phyloP scores from a whole-genome alignment of 768 basidiomycete species.

The Cantharellus cinnabarinus region DNA sequence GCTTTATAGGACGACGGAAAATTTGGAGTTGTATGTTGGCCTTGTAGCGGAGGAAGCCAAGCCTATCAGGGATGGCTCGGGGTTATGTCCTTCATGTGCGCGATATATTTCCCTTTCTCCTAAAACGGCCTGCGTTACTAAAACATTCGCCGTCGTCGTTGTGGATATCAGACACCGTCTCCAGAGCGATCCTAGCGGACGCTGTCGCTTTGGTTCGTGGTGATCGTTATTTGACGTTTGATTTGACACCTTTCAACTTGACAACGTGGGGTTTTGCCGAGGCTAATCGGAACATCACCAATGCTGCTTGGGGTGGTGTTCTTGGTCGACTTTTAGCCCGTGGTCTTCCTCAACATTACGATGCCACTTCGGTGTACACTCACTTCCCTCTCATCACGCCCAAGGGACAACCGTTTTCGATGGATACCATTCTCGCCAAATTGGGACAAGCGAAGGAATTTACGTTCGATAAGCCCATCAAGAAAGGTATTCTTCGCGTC shows the following conservation, averaged over 20 bases:
- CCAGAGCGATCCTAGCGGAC: slow-evolving; percentile 53
- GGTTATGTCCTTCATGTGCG: slow-evolving; percentile 66
- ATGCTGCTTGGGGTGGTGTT: slow-evolving; percentile 41
- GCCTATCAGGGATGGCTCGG: slow-evolving; percentile 40
- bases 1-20: slow-evolving; percentile 53
- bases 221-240: slow-evolving; percentile 58
- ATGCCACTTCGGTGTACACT: slow-evolving; percentile 50
- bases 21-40: slow-evolving; percentile 57
- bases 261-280: slow-evolving; percentile 64
- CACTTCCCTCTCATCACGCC: slow-evolving; percentile 86
- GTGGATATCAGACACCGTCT: slow-evolving; percentile 21
- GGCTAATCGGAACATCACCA: slow-evolving; percentile 51
- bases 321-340: slow-evolving; percentile 35
- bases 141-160: background rate
- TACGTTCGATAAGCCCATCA: slow-evolving; percentile 29
- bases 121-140: background rate
- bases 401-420: slow-evolving; percentile 19
- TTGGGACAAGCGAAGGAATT: slow-evolving; percentile 36
- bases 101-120: background rate
- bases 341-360: slow-evolving; percentile 47
- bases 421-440: slow-evolving; percentile 38
- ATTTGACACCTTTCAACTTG: slow-evolving; percentile 55
- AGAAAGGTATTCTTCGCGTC: slow-evolving; percentile 12
- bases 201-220: slow-evolving; percentile 40
- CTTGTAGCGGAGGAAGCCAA: slow-evolving; percentile 59